Percentiles rank a stretch among this genome's conserved stretches.
These are phyloP conservation scores for Mastigamoeba balamuthi DNA, from an alignment of 78 protist genomes.

Conservation along the genomic window DNA sequence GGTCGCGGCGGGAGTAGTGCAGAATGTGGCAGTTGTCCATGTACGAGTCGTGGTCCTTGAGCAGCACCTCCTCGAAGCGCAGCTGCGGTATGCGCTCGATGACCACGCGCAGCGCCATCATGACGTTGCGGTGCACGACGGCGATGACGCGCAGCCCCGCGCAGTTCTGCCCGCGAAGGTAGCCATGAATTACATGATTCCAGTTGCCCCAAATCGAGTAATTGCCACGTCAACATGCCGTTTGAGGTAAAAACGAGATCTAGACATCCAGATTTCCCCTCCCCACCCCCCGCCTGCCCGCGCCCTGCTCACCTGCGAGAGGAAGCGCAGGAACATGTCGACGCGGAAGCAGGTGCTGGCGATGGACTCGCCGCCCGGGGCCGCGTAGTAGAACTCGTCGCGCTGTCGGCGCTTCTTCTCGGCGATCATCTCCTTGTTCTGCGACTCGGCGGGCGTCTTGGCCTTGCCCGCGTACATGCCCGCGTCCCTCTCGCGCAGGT, in stretches of 20 bases:
- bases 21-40: no score
- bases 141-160: not conserved
- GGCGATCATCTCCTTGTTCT: not conserved
- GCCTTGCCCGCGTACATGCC: not conserved
- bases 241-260: no score
- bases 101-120: not conserved
- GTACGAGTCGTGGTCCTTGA: no score
- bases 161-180: no score
- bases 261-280: not conserved
- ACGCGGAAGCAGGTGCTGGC: not conserved
- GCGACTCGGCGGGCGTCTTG: not conserved
- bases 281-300: not conserved
- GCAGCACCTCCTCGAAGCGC: no score
- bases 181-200: no score
- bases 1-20: no score
- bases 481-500: conserved; percentile 2
- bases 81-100: conserved; percentile 1
- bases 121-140: not conserved
- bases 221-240: no score
- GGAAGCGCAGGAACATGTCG: not conserved
- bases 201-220: no score
- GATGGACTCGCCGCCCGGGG: conserved; percentile 9
- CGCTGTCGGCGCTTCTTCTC: not conserved
- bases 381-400: not conserved
- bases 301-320: not conserved